Evolutionary conservation across 352 stramenopile genomes (phyloP), one percentile per base, ranked within the genome.

Genomic region (Phytophthora citrophthora): DNA sequence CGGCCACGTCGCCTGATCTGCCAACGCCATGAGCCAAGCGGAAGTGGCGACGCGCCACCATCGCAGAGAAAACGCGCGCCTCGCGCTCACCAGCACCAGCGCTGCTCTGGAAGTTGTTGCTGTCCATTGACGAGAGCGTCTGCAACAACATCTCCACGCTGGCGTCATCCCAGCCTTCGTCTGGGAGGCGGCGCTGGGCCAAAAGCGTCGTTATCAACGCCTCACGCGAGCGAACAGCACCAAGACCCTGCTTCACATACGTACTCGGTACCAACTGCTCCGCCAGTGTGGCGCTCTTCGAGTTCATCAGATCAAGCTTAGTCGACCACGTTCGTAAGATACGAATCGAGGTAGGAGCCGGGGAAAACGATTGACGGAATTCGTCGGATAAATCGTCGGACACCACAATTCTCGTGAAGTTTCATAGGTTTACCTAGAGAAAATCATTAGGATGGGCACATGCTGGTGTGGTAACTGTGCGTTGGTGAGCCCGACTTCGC

Each of bases 71-170:
- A 5, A 99, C 90, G 29, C 97, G 86, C 48, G 94, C 97, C 77
- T 99, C 98, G 39, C 98, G 89, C 80, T 99, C 98, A 13, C 98
- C 97, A 12, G 97, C 96, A 34, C 98, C 97, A 18, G 92, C 77
- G 61, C 95, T 97, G 29, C 74, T 76, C 48, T 68, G 64, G 72
- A 98, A 98, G 73, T 98, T 98, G 80, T 98, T 98, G 79, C 85
- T 97, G 76, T 98, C 94, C 91, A 98, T 97, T 47, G 89, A 70
- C 29, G 91, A 83, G 45, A 98, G 74, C 61, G 94, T 85, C 41
- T 88, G 75, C 57, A 98, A 77, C 39, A 97, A 72, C 61, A 88
- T 64, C 68, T 98, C 89, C 34, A 98, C 84, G 36, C 77, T 90
- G 40, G 74, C 68, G 18, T 98, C 93, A 59, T 97, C 88, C 93